Conservation (phyloP, 306 rosid genomes). For the Cicer cuneatum region DNA sequence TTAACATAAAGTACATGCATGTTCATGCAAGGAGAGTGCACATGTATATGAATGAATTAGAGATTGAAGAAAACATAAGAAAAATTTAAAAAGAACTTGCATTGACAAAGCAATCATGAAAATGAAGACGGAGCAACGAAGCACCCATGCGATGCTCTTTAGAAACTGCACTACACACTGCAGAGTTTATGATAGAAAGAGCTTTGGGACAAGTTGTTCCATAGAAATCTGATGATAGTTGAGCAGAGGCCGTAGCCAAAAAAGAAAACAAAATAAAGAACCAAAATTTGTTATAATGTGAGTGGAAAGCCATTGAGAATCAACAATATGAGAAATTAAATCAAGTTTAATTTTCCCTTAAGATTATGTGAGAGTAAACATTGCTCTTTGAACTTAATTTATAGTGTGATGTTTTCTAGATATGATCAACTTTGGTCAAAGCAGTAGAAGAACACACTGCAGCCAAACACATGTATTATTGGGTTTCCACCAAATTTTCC, state of each 20-base stretch:
- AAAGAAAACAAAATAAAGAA: conserved; percentile 44
- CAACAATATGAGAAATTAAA: neutral
- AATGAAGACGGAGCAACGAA: conserved; percentile 72
- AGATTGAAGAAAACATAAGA: neutral
- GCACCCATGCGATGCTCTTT: conserved; percentile 78
- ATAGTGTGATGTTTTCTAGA: conserved; percentile 34
- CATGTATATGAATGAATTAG: neutral
- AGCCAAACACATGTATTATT: conserved; percentile 19
- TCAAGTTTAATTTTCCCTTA: conserved; percentile 28
- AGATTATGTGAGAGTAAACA: conserved; percentile 9
- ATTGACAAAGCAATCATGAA: conserved; percentile 67
- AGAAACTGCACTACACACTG: conserved; percentile 55
- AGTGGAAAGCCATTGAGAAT: conserved; percentile 48
- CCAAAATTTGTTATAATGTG: conserved; percentile 28
- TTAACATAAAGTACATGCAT: neutral
- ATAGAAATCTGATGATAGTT: conserved; percentile 56
- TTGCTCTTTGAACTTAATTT: conserved; percentile 38
- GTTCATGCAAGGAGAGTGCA: conserved; percentile 13
- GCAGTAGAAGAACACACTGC: neutral
- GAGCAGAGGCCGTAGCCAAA: conserved; percentile 46
- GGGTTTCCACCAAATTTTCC: conserved; percentile 43
- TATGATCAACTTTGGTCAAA: conserved; percentile 44
- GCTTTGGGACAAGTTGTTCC: conserved; percentile 57
- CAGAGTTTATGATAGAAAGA: conserved; percentile 50
- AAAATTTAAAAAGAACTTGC: conserved; percentile 42